A percentile compares a stretch with the other conserved stretches of the same genome.
Conservation (phyloP, 2,329 filamentous ascomycete genomes). For the Aulographum hederae region DNA sequence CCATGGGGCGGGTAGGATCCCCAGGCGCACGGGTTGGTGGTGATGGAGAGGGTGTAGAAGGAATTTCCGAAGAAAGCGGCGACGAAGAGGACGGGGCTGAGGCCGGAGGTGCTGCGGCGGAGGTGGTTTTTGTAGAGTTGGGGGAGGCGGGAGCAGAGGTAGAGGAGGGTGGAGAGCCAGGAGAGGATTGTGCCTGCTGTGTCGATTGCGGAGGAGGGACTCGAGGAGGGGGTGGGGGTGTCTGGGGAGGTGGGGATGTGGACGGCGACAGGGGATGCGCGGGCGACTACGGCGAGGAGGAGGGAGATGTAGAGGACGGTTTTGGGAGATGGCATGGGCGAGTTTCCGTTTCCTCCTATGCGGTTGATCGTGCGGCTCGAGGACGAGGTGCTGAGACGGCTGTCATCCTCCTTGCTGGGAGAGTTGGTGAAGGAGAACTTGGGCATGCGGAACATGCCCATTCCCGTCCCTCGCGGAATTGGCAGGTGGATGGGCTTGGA, state of each 20-base stretch:
- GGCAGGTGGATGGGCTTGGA: no score
- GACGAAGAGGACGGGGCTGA: constrained; percentile 43
- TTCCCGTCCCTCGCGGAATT: no score
- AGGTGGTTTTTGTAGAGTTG: constrained; percentile 48
- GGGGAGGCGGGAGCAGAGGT: constrained; percentile 41
- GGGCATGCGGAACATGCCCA: constrained; percentile 5
- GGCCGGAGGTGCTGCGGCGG: constrained; percentile 43
- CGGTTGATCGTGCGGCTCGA: neutral
- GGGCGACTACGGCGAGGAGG: constrained; percentile 22
- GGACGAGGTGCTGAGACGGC: neutral
- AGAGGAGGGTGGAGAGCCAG: constrained; percentile 37
- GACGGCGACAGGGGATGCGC: constrained; percentile 5
- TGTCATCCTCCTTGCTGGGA: constrained; percentile 9
- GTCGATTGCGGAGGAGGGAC: constrained; percentile 14
- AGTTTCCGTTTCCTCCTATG: constrained; percentile 10
- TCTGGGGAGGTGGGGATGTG: neutral
- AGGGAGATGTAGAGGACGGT: constrained; percentile 28
- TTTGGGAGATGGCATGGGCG: constrained; percentile 26
- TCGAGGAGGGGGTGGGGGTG: constrained; percentile 6
- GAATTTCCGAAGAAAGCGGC: constrained; percentile 51
- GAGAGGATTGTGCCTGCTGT: constrained; percentile 32
- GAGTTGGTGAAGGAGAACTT: constrained; percentile 6
- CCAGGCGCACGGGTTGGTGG: constrained; percentile 48
- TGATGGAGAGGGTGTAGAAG: constrained; percentile 44
- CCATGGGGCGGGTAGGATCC: constrained; percentile 35